These are phyloP conservation scores for Claviceps sp. DNA, from an alignment of 2,329 filamentous ascomycete species.

Conservation along the genomic window DNA sequence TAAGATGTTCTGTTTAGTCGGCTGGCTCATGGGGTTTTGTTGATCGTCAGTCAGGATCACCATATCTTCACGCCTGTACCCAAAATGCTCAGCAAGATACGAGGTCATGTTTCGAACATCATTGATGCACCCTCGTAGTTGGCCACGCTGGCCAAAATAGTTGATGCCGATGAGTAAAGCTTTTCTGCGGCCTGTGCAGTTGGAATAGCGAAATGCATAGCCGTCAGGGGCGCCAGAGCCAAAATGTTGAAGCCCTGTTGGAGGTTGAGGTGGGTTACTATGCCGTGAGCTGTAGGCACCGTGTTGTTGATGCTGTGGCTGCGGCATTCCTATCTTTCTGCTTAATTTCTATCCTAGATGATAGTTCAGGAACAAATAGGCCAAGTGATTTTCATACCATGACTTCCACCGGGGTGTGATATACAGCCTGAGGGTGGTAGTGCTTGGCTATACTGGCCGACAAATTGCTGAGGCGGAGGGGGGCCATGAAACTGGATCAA, in stretches of 20 bases:
- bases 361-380: background rate
- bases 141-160: slow-evolving; percentile 85
- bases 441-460: slow-evolving; percentile 15
- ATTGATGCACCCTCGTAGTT: slow-evolving; percentile 89
- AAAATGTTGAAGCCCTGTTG: slow-evolving; percentile 54
- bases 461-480: slow-evolving; percentile 22
- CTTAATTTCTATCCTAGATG: background rate
- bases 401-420: slow-evolving; percentile 31
- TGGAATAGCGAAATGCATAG: slow-evolving; percentile 84
- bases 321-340: slow-evolving; percentile 8
- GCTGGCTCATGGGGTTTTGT: slow-evolving; percentile 93
- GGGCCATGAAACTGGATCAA: slow-evolving; percentile 13
- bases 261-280: slow-evolving; percentile 48
- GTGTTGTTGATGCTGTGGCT: slow-evolving; percentile 6
- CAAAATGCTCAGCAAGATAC: slow-evolving; percentile 79
- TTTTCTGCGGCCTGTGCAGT: slow-evolving; percentile 78
- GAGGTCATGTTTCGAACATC: slow-evolving; percentile 95
- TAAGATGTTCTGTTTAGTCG: slow-evolving; percentile 88
- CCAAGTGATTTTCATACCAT: slow-evolving; percentile 4
- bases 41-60: slow-evolving; percentile 93
- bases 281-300: slow-evolving; percentile 3
- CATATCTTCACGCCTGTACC: slow-evolving; percentile 93
- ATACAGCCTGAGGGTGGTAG: slow-evolving; percentile 33
- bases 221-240: slow-evolving; percentile 66
- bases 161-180: slow-evolving; percentile 90